Evolutionary conservation across 345 rosid species (phyloP).

Genomic region (Dovyalis caffra): DNA sequence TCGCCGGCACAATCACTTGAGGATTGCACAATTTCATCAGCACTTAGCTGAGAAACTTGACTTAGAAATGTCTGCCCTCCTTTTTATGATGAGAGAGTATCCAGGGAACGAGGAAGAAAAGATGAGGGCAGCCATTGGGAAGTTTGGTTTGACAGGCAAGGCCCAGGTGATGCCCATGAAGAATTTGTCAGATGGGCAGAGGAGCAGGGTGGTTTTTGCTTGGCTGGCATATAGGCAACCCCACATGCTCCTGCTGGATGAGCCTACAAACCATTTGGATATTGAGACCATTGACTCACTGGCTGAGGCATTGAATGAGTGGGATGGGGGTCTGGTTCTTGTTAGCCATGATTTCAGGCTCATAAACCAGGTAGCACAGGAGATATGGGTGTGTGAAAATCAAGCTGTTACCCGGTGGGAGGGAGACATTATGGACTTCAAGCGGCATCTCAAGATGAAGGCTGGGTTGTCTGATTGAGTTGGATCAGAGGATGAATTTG

Average conservation of each 20-base stretch:
- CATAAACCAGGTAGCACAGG: constrained; percentile 81
- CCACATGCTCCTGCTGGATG: constrained; percentile 84
- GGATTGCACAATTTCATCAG: constrained; percentile 94
- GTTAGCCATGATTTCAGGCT: constrained; percentile 93
- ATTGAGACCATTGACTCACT: constrained; percentile 95
- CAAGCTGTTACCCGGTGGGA: constrained; percentile 70
- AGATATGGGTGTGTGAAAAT: constrained; percentile 88
- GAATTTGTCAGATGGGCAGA: constrained; percentile 96
- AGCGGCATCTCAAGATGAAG: constrained; percentile 67
- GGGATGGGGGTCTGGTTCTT: constrained; percentile 85
- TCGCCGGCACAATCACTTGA: constrained; percentile 88
- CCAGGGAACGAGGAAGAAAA: constrained; percentile 94
- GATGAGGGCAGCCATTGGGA: constrained; percentile 94
- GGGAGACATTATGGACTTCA: constrained; percentile 85
- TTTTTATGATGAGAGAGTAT: constrained; percentile 80
- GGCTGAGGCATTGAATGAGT: constrained; percentile 81
- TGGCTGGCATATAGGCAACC: constrained; percentile 98
- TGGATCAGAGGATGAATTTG: neutral
- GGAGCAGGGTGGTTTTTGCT: constrained; percentile 93
- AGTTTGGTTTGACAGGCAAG: constrained; percentile 85
- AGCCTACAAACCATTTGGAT: constrained; percentile 97
- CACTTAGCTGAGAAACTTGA: constrained; percentile 96
- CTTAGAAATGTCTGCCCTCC: constrained; percentile 75
- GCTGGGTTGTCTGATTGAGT: constrained; percentile 56
- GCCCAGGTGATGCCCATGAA: constrained; percentile 98